A percentile compares a stretch with the other conserved stretches of the same genome.
Evolutionary conservation across 139 green algal species (phyloP).

Genomic region (Tetradesmus lagerheimii): DNA sequence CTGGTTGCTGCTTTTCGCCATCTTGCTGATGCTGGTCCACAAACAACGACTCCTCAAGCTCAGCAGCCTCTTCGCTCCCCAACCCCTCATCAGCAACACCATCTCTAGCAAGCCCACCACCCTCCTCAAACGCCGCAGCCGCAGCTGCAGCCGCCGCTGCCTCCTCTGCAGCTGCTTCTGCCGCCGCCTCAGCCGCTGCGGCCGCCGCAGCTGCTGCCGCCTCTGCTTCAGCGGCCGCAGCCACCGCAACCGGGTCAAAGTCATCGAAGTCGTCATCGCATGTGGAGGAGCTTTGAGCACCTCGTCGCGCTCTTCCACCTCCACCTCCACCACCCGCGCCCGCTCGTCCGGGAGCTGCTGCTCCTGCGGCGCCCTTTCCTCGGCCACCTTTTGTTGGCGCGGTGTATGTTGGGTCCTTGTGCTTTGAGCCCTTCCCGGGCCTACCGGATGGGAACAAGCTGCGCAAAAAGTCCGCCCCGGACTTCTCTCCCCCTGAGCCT

Average conservation of each 20-base stretch:
- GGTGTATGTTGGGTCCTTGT: background rate
- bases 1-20: background rate
- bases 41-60: background rate
- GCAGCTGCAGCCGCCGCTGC: background rate
- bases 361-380: background rate
- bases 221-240: conserved; percentile 7
- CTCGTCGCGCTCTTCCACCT: background rate
- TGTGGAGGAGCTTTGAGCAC: background rate
- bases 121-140: background rate
- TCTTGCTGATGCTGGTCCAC: background rate
- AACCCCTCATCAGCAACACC: background rate
- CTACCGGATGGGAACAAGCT: background rate
- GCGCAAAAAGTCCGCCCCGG: background rate
- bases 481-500: background rate
- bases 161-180: background rate
- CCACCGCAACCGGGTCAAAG: background rate
- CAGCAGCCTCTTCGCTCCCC: background rate
- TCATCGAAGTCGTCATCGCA: background rate
- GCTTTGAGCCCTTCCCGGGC: background rate
- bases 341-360: background rate
- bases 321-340: background rate
- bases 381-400: background rate
- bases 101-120: background rate
- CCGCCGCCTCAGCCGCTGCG: background rate
- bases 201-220: background rate